A percentile compares a stretch with the other conserved stretches of the same genome.
Evolutionary conservation across 2,329 filamentous ascomycete species (phyloP).

Genomic region (Fusarium gaditjirri): DNA sequence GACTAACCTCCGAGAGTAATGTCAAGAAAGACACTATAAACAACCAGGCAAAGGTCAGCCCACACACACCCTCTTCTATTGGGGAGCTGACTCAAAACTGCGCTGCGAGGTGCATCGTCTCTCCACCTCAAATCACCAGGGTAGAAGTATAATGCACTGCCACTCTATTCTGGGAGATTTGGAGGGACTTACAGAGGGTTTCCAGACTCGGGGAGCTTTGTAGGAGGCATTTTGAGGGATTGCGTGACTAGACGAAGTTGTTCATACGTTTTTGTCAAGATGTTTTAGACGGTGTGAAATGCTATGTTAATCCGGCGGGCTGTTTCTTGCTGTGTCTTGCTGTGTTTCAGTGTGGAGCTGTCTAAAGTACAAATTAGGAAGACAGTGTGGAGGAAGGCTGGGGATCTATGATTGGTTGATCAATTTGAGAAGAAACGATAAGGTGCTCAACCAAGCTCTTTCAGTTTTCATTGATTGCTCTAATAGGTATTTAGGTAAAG

Average conservation of each 20-base stretch:
- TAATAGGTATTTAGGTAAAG: neutral
- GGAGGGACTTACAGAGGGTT: conserved; percentile 57
- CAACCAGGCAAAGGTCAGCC: conserved; percentile 35
- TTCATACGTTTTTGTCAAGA: conserved; percentile 6
- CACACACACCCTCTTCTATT: conserved; percentile 29
- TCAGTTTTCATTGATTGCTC: neutral
- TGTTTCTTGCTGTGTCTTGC: conserved; percentile 9
- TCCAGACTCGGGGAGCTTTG: conserved; percentile 58
- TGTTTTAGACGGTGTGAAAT: conserved; percentile 8
- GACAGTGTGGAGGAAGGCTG: conserved; percentile 19
- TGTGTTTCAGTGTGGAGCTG: conserved; percentile 28
- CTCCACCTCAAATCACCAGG: conserved; percentile 32
- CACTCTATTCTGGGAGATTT: conserved; percentile 8
- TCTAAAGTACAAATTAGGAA: conserved; percentile 11
- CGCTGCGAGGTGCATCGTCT: conserved; percentile 20
- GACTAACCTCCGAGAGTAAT: conserved; percentile 77
- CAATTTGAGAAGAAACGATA: neutral
- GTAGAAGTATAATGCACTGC: conserved; percentile 21
- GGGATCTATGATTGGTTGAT: conserved; percentile 16
- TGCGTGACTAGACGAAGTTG: neutral
- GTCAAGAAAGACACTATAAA: conserved; percentile 75
- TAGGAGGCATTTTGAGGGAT: conserved; percentile 54
- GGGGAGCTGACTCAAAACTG: conserved; percentile 30
- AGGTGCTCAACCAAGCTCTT: neutral
- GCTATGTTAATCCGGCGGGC: neutral